These are phyloP conservation scores for Polychaeton citri DNA, from an alignment of 2,329 filamentous ascomycete species.

Conservation along the genomic window DNA sequence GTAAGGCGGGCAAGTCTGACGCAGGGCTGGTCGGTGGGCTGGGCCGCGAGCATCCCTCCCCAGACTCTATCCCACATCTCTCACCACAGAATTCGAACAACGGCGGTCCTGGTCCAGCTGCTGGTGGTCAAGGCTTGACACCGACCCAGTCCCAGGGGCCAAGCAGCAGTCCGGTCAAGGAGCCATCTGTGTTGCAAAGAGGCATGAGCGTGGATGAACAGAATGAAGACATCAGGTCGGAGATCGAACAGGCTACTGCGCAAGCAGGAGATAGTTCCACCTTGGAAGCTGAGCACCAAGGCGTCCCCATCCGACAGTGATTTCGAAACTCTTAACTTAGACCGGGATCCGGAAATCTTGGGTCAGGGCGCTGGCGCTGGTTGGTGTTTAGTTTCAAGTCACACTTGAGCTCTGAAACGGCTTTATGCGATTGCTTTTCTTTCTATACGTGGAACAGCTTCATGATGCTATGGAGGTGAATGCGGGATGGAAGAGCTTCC, in stretches of 20 bases:
- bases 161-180: slow-evolving; percentile 62
- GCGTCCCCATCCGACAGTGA: background rate
- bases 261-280: background rate
- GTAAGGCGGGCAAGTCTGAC: slow-evolving; percentile 90
- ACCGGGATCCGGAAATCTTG: too few relatives aligned
- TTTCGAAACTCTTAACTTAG: too few relatives aligned
- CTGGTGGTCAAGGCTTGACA: slow-evolving; percentile 13
- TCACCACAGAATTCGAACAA: slow-evolving; percentile 15
- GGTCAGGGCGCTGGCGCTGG: background rate
- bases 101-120: slow-evolving; percentile 11
- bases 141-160: slow-evolving; percentile 32
- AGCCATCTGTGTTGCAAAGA: slow-evolving; percentile 73
- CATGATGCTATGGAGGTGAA: too few relatives aligned
- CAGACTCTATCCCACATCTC: slow-evolving; percentile 26
- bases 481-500: too few relatives aligned
- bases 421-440: too few relatives aligned
- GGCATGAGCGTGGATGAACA: slow-evolving; percentile 60
- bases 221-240: slow-evolving; percentile 6
- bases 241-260: background rate
- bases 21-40: slow-evolving; percentile 78
- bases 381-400: too few relatives aligned
- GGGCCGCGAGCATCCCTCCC: slow-evolving; percentile 77
- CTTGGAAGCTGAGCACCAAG: background rate
- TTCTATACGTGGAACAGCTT: too few relatives aligned
- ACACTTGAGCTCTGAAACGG: too few relatives aligned